Conservation (phyloP, 495 filamentous ascomycete genomes). For the Annulohypoxylon maeteangense region DNA sequence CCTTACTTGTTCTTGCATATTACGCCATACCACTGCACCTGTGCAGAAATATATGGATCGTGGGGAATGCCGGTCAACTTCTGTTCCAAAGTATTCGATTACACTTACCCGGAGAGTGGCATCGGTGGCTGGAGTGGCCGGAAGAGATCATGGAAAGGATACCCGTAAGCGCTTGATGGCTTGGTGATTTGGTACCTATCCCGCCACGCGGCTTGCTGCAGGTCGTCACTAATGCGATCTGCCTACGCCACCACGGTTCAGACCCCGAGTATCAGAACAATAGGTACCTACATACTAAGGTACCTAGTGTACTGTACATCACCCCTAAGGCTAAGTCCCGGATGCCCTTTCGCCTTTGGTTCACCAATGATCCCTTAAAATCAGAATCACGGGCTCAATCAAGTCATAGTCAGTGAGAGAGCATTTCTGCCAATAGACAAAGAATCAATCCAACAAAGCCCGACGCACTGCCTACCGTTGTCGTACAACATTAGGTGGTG, state of each 20-base stretch:
- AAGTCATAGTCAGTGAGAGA: too few relatives aligned
- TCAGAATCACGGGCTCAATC: too few relatives aligned
- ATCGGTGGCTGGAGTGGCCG: conserved; percentile 36
- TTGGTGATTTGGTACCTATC: not conserved
- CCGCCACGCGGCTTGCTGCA: not conserved
- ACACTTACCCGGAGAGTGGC: conserved; percentile 29
- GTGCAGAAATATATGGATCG: conserved; percentile 30
- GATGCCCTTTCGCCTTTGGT: not conserved
- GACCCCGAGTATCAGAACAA: too few relatives aligned
- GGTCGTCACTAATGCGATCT: not conserved
- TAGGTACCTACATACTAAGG: not conserved
- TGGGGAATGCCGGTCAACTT: conserved; percentile 17
- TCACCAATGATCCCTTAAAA: too few relatives aligned
- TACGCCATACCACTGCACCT: conserved; percentile 28
- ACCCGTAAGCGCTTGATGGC: not conserved
- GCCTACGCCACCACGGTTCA: not conserved
- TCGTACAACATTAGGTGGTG: too few relatives aligned
- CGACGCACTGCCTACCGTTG: too few relatives aligned
- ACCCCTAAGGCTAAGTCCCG: not conserved
- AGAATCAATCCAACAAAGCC: too few relatives aligned
- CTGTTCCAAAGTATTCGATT: conserved; percentile 25
- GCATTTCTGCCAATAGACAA: too few relatives aligned
- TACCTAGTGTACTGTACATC: not conserved
- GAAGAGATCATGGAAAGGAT: conserved; percentile 28
- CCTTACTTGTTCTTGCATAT: conserved; percentile 30